Evolutionary conservation across 768 basidiomycete genomes (phyloP).

Genomic region (Filobasidium wieringae): DNA sequence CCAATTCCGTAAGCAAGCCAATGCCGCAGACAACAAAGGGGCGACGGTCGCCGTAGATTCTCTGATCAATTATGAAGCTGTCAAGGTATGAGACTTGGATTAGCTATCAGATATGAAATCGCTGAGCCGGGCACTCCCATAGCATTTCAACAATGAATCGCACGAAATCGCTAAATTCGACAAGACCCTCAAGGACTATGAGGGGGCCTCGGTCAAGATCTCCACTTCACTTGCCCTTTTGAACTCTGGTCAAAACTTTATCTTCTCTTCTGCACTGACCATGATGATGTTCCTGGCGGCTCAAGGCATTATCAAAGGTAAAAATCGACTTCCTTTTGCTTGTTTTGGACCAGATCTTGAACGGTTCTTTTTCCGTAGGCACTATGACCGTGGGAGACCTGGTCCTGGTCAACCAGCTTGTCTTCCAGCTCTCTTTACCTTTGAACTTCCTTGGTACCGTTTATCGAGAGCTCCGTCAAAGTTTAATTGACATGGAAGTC

Average conservation of each 20-base stretch:
- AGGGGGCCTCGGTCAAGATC: conserved; percentile 85
- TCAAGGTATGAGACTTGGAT: conserved; percentile 55
- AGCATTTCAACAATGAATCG: conserved; percentile 97
- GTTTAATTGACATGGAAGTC: conserved; percentile 91
- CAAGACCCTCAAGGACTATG: conserved; percentile 69
- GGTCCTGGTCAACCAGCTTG: conserved; percentile 97
- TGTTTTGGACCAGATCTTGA: background rate
- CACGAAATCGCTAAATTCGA: conserved; percentile 89
- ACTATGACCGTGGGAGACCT: conserved; percentile 97
- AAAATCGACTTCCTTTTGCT: background rate
- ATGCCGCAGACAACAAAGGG: conserved; percentile 91
- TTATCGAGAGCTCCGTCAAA: conserved; percentile 92
- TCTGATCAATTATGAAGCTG: conserved; percentile 95
- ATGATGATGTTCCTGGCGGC: conserved; percentile 93
- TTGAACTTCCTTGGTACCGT: conserved; percentile 93
- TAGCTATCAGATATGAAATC: background rate
- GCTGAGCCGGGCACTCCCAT: conserved; percentile 10
- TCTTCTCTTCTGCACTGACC: conserved; percentile 87
- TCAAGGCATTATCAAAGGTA: conserved; percentile 83
- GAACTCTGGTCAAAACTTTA: conserved; percentile 93
- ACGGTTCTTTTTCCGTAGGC: conserved; percentile 44
- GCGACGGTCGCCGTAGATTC: conserved; percentile 89
- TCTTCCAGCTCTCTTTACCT: conserved; percentile 91
- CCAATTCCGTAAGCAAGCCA: conserved; percentile 83
- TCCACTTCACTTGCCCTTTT: conserved; percentile 84